Conservation (phyloP, 306 rosid species). For the Sindora glabra region DNA sequence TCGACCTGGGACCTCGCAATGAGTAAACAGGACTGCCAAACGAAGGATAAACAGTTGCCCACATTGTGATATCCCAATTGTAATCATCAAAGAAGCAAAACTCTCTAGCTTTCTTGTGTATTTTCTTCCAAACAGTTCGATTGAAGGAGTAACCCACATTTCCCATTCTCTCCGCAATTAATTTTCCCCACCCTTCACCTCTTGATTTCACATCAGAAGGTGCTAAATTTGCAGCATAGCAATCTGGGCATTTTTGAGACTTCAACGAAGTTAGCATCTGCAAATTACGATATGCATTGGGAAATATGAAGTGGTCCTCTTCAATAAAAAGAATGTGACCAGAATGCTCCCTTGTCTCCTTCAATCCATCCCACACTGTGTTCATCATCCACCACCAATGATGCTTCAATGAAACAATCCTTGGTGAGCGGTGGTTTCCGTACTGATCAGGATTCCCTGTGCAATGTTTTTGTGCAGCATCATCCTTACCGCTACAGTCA, state of each 20-base stretch:
- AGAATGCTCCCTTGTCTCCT: conserved; percentile 47
- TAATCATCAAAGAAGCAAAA: conserved; percentile 90
- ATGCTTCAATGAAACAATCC: conserved; percentile 89
- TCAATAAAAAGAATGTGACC: conserved; percentile 89
- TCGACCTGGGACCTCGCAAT: conserved; percentile 74
- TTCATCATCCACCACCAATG: conserved; percentile 99
- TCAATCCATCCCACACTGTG: conserved; percentile 84
- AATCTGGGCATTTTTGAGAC: conserved; percentile 68
- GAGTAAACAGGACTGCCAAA: conserved; percentile 85
- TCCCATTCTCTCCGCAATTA: conserved; percentile 96
- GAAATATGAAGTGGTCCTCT: conserved; percentile 85
- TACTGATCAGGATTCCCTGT: conserved; percentile 83
- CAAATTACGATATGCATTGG: conserved; percentile 83
- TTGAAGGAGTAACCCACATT: conserved; percentile 83
- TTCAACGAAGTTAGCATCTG: conserved; percentile 58
- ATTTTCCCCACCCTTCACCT: conserved; percentile 64
- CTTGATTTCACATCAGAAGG: conserved; percentile 90
- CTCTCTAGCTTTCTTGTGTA: conserved; percentile 62
- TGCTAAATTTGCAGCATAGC: conserved; percentile 90
- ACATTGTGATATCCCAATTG: conserved; percentile 98
- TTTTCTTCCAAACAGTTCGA: conserved; percentile 81
- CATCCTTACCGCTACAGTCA: conserved; percentile 71
- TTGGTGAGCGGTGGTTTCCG: conserved; percentile 75
- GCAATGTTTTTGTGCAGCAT: conserved; percentile 28
- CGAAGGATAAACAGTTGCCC: conserved; percentile 96